Percentiles rank a stretch among this genome's conserved stretches.
phyloP scores from a whole-genome alignment of 768 basidiomycete species.

The Symmetrospora coprosmae region DNA sequence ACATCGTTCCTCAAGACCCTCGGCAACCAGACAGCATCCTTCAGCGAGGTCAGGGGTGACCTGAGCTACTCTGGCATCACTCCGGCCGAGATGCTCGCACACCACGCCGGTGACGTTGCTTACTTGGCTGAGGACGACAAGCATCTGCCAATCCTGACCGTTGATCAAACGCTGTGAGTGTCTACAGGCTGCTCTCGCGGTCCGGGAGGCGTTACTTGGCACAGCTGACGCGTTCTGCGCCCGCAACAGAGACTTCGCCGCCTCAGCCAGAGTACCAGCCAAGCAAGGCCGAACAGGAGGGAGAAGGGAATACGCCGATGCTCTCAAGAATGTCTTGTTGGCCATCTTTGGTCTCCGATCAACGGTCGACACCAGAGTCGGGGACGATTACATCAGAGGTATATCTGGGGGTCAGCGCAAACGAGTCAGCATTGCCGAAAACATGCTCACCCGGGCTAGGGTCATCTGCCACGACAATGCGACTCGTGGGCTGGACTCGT shows the following conservation, averaged over 20 bases:
- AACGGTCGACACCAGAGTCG: slow-evolving; percentile 56
- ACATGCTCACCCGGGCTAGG: slow-evolving; percentile 27
- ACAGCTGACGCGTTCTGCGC: no score
- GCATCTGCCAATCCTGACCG: slow-evolving; percentile 68
- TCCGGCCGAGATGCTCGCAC: slow-evolving; percentile 41
- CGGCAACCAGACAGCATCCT: slow-evolving; percentile 38
- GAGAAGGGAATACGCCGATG: slow-evolving; percentile 38
- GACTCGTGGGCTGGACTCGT: slow-evolving; percentile 34
- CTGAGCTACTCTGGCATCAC: slow-evolving; percentile 43
- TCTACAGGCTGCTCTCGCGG: no score
- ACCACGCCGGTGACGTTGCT: slow-evolving; percentile 56
- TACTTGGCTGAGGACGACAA: slow-evolving; percentile 60
- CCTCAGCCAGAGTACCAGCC: slow-evolving; percentile 43
- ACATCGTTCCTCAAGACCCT: slow-evolving; percentile 45
- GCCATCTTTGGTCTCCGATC: slow-evolving; percentile 65
- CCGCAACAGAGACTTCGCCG: slow-evolving; percentile 43
- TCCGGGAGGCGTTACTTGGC: no score
- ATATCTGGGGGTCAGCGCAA: slow-evolving; percentile 41
- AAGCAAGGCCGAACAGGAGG: slow-evolving; percentile 38
- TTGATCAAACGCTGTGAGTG: slow-evolving; percentile 45
- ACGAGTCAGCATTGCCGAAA: slow-evolving; percentile 34
- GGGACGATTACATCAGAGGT: slow-evolving; percentile 55
- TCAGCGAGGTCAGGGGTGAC: slow-evolving; percentile 40
- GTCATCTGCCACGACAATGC: slow-evolving; percentile 34
- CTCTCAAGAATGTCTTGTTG: slow-evolving; percentile 35